A percentile compares a stretch with the other conserved stretches of the same genome.
Conservation (phyloP, 169 alveolate genomes). For the Plasmodium sp. region DNA sequence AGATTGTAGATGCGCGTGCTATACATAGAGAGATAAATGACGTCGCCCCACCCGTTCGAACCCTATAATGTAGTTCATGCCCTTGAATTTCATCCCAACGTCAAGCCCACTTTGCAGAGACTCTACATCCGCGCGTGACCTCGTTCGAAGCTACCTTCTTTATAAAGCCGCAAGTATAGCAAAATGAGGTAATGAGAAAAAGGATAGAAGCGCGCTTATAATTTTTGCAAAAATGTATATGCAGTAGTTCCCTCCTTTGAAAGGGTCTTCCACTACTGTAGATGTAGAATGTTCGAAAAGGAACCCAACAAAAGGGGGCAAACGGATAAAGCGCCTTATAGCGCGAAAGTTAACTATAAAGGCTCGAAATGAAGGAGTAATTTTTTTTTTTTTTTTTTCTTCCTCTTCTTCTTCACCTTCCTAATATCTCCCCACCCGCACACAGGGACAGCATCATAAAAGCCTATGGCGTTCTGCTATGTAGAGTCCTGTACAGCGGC, state of each 20-base stretch:
- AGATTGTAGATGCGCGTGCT: not conserved
- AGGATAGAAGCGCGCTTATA: not conserved
- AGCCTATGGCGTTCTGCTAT: constrained; percentile 45
- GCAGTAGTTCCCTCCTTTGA: not conserved
- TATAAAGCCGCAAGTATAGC: not conserved
- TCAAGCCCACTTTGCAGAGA: not conserved
- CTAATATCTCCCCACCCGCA: not conserved
- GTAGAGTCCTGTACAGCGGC: constrained; percentile 7
- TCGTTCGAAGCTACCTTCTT: not conserved
- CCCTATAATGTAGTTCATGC: not conserved
- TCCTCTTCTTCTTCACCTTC: not conserved
- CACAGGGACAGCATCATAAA: not conserved
- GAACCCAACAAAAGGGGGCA: not conserved
- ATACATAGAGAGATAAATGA: not conserved
- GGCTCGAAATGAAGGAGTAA: not conserved
- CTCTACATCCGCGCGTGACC: not conserved
- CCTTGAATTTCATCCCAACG: not conserved
- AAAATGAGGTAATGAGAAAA: not conserved
- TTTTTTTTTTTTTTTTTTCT: constrained; percentile 10
- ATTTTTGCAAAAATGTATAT: not conserved
- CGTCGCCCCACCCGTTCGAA: not conserved
- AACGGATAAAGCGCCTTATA: not conserved
- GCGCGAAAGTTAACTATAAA: not conserved
- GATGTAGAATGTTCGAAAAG: not conserved
- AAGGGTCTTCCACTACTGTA: not conserved